Evolutionary conservation across 352 stramenopile genomes (phyloP), one percentile per base, ranked within the genome.

Genomic region (Pythium utonaiense): DNA sequence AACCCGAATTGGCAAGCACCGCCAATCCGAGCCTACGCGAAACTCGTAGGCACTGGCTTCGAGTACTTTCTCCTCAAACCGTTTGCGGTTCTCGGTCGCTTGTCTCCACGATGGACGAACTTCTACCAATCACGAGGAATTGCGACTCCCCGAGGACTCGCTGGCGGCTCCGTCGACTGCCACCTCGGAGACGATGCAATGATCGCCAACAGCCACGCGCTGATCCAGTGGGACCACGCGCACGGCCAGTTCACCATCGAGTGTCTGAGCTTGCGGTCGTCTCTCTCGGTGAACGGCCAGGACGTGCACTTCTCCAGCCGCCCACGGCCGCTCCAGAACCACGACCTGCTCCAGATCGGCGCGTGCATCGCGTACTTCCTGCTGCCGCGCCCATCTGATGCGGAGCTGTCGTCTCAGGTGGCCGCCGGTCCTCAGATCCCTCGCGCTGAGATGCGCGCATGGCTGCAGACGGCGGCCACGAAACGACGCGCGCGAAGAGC

Each of bases 41-140:
- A 93, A 34, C 62, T 95, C 8, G 56, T 90, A 74, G 80, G 81
- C 28, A 49, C 41, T 24, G 63, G 73, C 16, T 89, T 91, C 33
- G 68, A 82, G 57, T 93, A 80, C 47, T 93, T 82, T 54, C 73
- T 95, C 42, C 71, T 93, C 28, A 66, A 90, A 36, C 69, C 83
- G 2, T 78, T 75, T 24, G 65, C 85, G 13, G 69, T 90, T 9
- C 73, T 95, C 25, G 86, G 86, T 19, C 78, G 86, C 16, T 69
- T 95, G 60, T 57, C 64, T 19, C 50, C 67, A 21, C 34, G 41
- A 9, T 95, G 83, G 83, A 62, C 58, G 36, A 60, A 78, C 16
- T 60, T 93, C 48, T 95, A 95, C 70, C 65, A 74, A 27, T 34
- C 62, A 9, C 49, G 89, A 7, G 82, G 77, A 7, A 67, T 91